These are phyloP conservation scores for Rhodotorula sp. DNA, from an alignment of 1,284 basidiomycete species.

Conservation along the genomic window DNA sequence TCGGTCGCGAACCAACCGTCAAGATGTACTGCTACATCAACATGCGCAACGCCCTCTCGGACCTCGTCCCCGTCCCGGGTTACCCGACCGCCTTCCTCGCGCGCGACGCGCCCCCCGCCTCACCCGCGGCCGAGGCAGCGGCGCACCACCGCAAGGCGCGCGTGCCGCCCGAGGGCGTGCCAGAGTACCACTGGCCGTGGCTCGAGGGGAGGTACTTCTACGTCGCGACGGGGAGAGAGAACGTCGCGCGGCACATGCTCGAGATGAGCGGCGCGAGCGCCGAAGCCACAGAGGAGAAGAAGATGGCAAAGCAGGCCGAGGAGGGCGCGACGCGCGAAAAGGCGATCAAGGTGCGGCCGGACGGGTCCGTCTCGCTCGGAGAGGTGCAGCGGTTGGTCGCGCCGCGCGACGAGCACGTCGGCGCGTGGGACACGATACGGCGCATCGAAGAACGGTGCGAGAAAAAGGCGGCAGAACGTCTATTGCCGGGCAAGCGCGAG, in stretches of 20 bases:
- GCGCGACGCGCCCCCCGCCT: constrained; percentile 11
- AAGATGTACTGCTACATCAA: constrained; percentile 42
- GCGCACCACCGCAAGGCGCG: not conserved
- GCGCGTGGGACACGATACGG: constrained; percentile 27
- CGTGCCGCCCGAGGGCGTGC: constrained; percentile 2
- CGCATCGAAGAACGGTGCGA: constrained; percentile 20
- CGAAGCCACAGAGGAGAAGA: not conserved
- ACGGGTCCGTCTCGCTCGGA: no score
- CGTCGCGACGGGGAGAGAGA: constrained; percentile 24
- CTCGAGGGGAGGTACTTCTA: constrained; percentile 40
- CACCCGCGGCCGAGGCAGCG: not conserved
- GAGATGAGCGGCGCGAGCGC: constrained; percentile 26
- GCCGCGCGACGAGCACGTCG: constrained; percentile 1
- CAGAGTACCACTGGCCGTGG: constrained; percentile 32
- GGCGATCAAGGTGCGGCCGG: not conserved
- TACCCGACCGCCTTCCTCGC: constrained; percentile 33
- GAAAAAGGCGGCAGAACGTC: not conserved
- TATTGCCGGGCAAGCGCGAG: constrained; percentile 9
- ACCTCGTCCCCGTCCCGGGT: constrained; percentile 34
- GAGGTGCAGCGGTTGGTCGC: no score
- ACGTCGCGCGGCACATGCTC: constrained; percentile 27
- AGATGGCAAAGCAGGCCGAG: not conserved
- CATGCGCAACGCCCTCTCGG: constrained; percentile 28
- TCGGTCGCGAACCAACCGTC: constrained; percentile 25
- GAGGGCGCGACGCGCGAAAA: not conserved